phyloP scores from a whole-genome alignment of 2,329 filamentous ascomycete species.

The Harringtonia lauricola region DNA sequence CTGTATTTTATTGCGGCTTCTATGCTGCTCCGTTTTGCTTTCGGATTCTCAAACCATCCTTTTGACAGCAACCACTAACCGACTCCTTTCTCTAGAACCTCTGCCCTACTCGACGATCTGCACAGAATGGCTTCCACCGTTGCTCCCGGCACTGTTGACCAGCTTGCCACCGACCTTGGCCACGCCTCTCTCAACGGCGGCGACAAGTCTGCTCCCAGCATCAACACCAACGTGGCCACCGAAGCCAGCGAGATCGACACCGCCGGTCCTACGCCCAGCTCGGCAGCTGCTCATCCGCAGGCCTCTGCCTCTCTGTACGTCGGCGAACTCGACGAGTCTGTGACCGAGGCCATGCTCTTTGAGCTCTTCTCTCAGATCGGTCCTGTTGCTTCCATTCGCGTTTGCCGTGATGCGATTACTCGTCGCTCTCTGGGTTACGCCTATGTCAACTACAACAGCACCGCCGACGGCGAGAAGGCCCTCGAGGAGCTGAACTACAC shows the following conservation, averaged over 20 bases:
- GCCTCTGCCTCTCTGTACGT: conserved; percentile 98
- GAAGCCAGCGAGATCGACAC: conserved; percentile 48
- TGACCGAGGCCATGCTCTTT: conserved; percentile 99
- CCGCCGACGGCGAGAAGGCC: conserved; percentile 90
- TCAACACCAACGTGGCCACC: conserved; percentile 62
- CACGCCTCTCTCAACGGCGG: conserved; percentile 59
- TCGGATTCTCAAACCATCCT: too few relatives aligned
- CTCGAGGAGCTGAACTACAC: conserved; percentile 99
- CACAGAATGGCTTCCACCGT: conserved; percentile 50
- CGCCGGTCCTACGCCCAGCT: conserved; percentile 59
- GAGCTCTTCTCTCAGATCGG: conserved; percentile 99
- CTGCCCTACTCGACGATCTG: conserved; percentile 14
- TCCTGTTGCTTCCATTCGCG: conserved; percentile 96
- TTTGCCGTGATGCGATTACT: conserved; percentile 97
- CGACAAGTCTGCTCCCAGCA: conserved; percentile 52
- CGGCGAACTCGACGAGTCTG: conserved; percentile 92
- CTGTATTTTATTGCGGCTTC: too few relatives aligned
- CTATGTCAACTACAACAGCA: conserved; percentile 99
- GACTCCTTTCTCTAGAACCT: conserved; percentile 9
- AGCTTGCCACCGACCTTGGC: conserved; percentile 69
- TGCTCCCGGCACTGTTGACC: conserved; percentile 55
- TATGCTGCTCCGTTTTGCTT: too few relatives aligned
- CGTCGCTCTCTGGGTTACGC: conserved; percentile 97
- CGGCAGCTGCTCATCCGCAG: conserved; percentile 66
- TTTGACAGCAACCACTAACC: too few relatives aligned